Conservation (phyloP, 352 stramenopile species). For the Phytopythium kandeliae region DNA sequence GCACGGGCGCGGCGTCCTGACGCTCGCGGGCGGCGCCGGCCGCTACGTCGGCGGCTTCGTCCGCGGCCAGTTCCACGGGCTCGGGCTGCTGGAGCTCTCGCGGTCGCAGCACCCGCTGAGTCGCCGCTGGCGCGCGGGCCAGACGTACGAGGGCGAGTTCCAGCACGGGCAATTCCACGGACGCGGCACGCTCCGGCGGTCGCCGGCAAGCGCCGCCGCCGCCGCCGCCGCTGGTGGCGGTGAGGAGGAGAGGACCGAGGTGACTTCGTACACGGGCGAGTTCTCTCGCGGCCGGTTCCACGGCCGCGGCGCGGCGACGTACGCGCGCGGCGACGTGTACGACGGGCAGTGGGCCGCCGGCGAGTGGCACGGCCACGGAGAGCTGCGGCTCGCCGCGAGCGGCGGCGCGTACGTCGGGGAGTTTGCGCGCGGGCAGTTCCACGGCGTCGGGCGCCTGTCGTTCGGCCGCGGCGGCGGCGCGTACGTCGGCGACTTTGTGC, state of each 20-base stretch:
- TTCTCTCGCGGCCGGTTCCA: conserved; percentile 48
- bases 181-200: conserved; percentile 19
- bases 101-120: conserved; percentile 59
- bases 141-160: conserved; percentile 71
- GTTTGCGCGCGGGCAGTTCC: conserved; percentile 41
- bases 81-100: conserved; percentile 45
- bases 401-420: conserved; percentile 53
- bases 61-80: conserved; percentile 51
- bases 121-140: conserved; percentile 47
- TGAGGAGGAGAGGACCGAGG: conserved; percentile 23
- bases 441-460: conserved; percentile 52
- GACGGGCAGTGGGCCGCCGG: conserved; percentile 59
- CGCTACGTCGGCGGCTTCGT: conserved; percentile 56
- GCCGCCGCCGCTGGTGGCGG: no score
- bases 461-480: conserved; percentile 45
- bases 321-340: conserved; percentile 59
- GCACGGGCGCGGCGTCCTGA: conserved; percentile 52
- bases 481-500: conserved; percentile 57
- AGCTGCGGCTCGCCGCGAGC: conserved; percentile 31
- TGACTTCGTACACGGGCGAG: conserved; percentile 45
- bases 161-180: conserved; percentile 44
- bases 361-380: conserved; percentile 47
- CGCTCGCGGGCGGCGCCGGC: conserved; percentile 26
- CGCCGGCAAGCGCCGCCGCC: background rate
- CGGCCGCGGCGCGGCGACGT: conserved; percentile 48